Evolutionary conservation across 2,329 filamentous ascomycete species (phyloP).

Genomic region (Myriosclerotinia scirpicola): DNA sequence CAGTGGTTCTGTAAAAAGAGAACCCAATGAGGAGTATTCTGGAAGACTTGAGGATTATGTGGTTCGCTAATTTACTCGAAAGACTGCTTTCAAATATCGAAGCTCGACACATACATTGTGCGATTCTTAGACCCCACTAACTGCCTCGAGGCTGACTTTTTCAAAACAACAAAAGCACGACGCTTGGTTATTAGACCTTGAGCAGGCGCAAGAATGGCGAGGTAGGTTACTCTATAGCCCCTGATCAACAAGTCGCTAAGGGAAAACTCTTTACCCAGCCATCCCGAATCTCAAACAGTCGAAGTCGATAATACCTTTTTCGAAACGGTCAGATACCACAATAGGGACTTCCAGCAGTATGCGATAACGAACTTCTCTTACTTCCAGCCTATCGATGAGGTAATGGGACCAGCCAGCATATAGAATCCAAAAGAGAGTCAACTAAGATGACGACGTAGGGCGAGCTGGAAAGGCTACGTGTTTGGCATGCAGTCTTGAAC

Average conservation of each 20-base stretch:
- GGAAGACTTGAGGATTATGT: not conserved
- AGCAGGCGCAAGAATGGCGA: constrained; percentile 4
- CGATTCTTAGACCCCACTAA: not conserved
- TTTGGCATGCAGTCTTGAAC: constrained; percentile 62
- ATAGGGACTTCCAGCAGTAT: constrained; percentile 66
- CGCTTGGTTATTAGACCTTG: not conserved
- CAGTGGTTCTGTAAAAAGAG: not conserved
- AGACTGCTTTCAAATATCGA: not conserved
- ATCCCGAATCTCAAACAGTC: constrained; percentile 31
- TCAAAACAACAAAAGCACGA: not conserved
- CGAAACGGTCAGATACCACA: constrained; percentile 59
- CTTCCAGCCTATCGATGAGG: constrained; percentile 71
- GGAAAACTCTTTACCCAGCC: constrained; percentile 1
- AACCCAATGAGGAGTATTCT: not conserved
- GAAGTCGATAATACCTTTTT: constrained; percentile 58
- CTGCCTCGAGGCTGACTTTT: not conserved
- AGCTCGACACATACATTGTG: not conserved
- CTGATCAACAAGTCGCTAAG: constrained; percentile 4
- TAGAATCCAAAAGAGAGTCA: not conserved
- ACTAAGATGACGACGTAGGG: constrained; percentile 48
- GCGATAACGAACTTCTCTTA: constrained; percentile 64
- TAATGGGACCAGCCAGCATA: constrained; percentile 41
- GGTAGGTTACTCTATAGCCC: not conserved
- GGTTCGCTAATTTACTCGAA: constrained; percentile 6
- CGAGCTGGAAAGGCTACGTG: constrained; percentile 64